Evolutionary conservation across 768 basidiomycete genomes (phyloP), one percentile per base, ranked within the genome.

Genomic region (Termitomyces sp.): DNA sequence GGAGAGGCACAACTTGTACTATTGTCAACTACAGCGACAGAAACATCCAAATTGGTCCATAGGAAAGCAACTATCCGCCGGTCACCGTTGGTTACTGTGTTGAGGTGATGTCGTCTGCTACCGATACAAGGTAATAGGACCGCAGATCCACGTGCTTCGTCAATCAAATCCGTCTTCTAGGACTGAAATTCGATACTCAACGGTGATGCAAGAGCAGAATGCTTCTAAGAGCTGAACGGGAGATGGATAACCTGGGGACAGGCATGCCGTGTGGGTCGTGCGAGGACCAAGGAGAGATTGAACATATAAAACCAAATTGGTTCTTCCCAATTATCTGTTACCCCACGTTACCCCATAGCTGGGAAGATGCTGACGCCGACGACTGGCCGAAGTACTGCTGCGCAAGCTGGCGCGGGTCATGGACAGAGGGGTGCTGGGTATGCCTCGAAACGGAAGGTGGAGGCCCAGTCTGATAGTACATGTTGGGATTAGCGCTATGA

Each of bases 341-440:
- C 34, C 76, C 74, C 57, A 62, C 70, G 59, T 73, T 73, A 34
- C 74, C 68, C 77, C 76, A 77, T 9, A 72, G 51, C 57, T 75
- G 76, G 10, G 76, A 71, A 43, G 59, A 53, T 15, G 36, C 14
- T 15, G 59, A 55, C 12, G 54, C 36, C 60, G 74, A 69, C 4
- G 72, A 59, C 6, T 73, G 71, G 9, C 71, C 65, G 20, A 69
- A 53, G 50, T 69, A 71, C 42, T 69, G 66, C 11, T 72, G 70
- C 51, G 61, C 56, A 31, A 71, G 50, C 20, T 60, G 60, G 31
- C 72, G 68, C 47, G 73, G 64, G 47, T 74, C 72, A 52, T 72
- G 68, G 32, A 74, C 66, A 36, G 76, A 71, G 3, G 68, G 48
- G 36, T 74, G 70, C 11, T 71, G 70, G 8, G 67, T 57, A 49